Conservation (phyloP, 495 filamentous ascomycete species). For the Aspergillus wentii region DNA sequence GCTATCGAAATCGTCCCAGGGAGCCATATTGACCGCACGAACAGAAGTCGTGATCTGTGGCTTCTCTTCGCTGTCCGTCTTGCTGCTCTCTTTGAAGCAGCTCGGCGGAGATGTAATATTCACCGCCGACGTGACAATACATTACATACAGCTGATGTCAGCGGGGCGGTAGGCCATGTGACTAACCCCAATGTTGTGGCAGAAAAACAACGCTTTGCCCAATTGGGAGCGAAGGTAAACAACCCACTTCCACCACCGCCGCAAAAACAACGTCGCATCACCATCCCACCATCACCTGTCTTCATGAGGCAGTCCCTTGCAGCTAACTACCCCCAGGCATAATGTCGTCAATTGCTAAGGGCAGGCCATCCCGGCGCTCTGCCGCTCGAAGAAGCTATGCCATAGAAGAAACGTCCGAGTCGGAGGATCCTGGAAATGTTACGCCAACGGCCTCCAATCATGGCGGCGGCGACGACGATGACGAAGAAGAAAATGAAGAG, state of each 20-base stretch:
- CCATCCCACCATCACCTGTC: slow-evolving; percentile 14
- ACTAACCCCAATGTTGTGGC: slow-evolving; percentile 26
- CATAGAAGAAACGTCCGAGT: slow-evolving; percentile 70
- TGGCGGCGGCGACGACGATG: slow-evolving; percentile 49
- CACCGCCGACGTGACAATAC: slow-evolving; percentile 11
- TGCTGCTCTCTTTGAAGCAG: not conserved
- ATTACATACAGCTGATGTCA: slow-evolving; percentile 10
- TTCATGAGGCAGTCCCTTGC: slow-evolving; percentile 21
- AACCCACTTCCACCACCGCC: slow-evolving; percentile 32
- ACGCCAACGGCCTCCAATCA: slow-evolving; percentile 37
- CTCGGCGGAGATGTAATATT: slow-evolving; percentile 16
- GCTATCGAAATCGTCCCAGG: slow-evolving; percentile 53
- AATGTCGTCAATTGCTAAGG: slow-evolving; percentile 61
- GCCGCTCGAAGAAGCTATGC: slow-evolving; percentile 64
- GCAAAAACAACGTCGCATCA: slow-evolving; percentile 18
- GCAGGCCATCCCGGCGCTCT: slow-evolving; percentile 69
- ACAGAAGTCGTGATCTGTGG: not conserved
- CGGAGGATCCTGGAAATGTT: slow-evolving; percentile 53
- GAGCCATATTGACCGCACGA: slow-evolving; percentile 26
- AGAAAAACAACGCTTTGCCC: slow-evolving; percentile 32
- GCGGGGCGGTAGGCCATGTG: slow-evolving; percentile 22
- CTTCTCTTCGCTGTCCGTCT: too few relatives aligned
- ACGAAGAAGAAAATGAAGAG: slow-evolving; percentile 57
- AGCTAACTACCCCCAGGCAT: slow-evolving; percentile 14
- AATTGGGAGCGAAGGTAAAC: slow-evolving; percentile 40